Conservation (phyloP, 163 green algal species). For the Chloromonas sp. region DNA sequence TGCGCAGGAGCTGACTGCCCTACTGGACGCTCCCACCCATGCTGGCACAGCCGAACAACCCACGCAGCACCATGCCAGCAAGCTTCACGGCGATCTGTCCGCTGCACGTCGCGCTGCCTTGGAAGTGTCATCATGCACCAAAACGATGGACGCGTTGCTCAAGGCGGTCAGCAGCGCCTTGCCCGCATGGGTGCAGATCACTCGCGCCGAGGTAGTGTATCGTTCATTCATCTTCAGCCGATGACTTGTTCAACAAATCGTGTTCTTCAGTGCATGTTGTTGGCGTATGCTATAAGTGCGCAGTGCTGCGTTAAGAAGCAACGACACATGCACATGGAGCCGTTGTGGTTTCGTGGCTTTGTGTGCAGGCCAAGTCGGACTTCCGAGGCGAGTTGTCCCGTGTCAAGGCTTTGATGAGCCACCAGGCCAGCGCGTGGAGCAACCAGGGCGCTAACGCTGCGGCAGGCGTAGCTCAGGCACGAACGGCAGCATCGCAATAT, state of each 20-base stretch:
- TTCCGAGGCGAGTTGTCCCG: background rate
- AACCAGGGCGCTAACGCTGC: background rate
- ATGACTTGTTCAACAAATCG: no score
- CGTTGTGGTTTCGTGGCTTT: background rate
- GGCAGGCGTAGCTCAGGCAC: background rate
- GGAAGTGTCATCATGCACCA: background rate
- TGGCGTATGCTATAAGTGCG: no score
- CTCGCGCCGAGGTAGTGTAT: background rate
- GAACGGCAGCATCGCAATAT: background rate
- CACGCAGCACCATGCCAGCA: background rate
- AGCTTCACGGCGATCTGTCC: background rate
- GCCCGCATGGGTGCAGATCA: background rate
- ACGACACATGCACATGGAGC: no score
- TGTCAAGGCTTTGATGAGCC: background rate
- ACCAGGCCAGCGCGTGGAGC: background rate
- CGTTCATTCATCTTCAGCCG: no score
- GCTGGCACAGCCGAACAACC: background rate
- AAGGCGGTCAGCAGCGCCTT: background rate
- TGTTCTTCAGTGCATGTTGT: no score
- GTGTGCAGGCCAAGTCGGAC: background rate
- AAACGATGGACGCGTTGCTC: background rate
- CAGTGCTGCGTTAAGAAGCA: no score
- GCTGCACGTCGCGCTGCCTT: background rate
- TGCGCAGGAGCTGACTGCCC: background rate
- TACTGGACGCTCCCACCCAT: background rate